These are phyloP conservation scores for Bryum argenteum DNA, from an alignment of 225 moss, liverwort and hornwort genomes.

Conservation along the genomic window DNA sequence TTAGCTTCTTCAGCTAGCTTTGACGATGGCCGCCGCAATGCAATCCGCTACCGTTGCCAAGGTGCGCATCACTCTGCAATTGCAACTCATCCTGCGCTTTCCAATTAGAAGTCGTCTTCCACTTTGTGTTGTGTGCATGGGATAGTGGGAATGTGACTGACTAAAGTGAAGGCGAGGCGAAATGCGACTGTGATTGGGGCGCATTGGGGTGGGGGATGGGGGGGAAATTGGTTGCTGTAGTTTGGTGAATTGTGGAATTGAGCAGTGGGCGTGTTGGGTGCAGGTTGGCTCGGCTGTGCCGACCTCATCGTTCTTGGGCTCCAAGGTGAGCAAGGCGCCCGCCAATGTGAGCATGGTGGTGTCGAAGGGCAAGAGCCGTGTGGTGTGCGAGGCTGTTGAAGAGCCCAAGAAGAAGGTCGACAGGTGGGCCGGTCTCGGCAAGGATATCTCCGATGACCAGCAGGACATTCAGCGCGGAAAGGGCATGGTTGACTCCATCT, in stretches of 20 bases:
- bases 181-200: background rate
- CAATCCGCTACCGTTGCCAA: slow-evolving; percentile 52
- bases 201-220: background rate
- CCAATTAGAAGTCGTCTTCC: too few species aligned
- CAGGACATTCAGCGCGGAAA: slow-evolving; percentile 86
- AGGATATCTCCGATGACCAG: slow-evolving; percentile 85
- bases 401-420: slow-evolving; percentile 49
- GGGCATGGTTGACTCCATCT: slow-evolving; percentile 84
- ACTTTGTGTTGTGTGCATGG: too few species aligned
- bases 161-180: too few species aligned
- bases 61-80: slow-evolving; percentile 16
- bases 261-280: slow-evolving; percentile 18
- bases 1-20: too few species aligned
- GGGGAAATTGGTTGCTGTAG: background rate
- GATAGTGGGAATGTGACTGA: too few species aligned
- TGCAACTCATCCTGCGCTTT: too few species aligned
- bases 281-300: slow-evolving; percentile 26
- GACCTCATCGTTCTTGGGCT: slow-evolving; percentile 57
- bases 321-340: slow-evolving; percentile 45
- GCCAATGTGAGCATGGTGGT: slow-evolving; percentile 43
- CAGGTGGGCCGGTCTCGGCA: slow-evolving; percentile 69
- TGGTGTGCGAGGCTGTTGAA: slow-evolving; percentile 60
- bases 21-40: slow-evolving; percentile 57
- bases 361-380: slow-evolving; percentile 49
- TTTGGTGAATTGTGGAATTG: background rate